These are phyloP conservation scores for Atkinsonella texensis DNA, from an alignment of 2,329 filamentous ascomycete genomes.

Conservation along the genomic window DNA sequence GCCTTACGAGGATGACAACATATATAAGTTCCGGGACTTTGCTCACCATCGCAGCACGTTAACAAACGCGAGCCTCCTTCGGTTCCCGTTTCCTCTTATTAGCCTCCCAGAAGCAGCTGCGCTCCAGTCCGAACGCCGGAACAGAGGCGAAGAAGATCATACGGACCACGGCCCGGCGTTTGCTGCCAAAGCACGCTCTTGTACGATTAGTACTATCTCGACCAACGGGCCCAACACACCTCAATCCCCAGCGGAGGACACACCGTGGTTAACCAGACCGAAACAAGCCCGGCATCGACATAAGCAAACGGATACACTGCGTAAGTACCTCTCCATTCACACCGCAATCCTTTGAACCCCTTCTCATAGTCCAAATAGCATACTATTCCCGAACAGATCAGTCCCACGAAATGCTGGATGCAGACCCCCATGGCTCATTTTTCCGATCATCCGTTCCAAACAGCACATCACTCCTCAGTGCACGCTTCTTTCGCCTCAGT, in stretches of 20 bases:
- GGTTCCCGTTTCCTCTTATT: constrained; percentile 24
- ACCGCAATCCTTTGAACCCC: neutral
- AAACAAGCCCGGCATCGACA: neutral
- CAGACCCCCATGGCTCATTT: constrained; percentile 4
- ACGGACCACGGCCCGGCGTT: constrained; percentile 19
- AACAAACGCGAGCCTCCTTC: constrained; percentile 12
- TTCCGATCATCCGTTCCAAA: constrained; percentile 7
- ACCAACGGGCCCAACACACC: constrained; percentile 17
- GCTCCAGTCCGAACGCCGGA: constrained; percentile 20
- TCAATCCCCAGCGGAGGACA: constrained; percentile 10
- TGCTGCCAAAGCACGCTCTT: constrained; percentile 16
- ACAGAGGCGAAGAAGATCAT: constrained; percentile 25
- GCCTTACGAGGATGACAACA: neutral
- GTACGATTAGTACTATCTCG: constrained; percentile 19
- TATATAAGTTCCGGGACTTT: neutral
- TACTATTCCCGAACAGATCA: neutral
- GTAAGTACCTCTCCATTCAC: neutral
- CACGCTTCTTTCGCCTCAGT: constrained; percentile 11
- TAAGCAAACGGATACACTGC: constrained; percentile 1
- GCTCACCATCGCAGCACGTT: constrained; percentile 14
- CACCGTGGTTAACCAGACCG: constrained; percentile 2
- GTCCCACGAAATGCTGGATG: constrained; percentile 4
- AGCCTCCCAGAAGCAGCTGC: constrained; percentile 25
- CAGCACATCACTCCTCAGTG: constrained; percentile 7
- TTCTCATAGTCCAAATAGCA: neutral